A percentile compares a stretch with the other conserved stretches of the same genome.
phyloP scores from a whole-genome alignment of 495 filamentous ascomycete genomes.

The Usnea hakonensis region DNA sequence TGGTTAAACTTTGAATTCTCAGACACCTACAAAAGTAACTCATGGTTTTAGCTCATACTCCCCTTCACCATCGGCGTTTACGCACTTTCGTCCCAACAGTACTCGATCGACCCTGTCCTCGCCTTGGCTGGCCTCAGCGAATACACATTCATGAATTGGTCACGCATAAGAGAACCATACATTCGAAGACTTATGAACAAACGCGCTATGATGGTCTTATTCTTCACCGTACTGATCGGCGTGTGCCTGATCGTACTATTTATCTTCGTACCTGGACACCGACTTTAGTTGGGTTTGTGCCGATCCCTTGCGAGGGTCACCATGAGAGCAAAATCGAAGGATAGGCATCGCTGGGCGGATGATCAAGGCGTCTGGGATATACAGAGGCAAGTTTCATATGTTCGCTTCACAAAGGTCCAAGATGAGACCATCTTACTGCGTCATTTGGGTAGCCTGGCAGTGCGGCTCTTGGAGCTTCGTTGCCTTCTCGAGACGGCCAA shows the following conservation, averaged over 20 bases:
- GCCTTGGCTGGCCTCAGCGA: conserved; percentile 86
- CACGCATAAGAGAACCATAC: conserved; percentile 77
- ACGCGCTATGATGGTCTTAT: conserved; percentile 68
- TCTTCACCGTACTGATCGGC: conserved; percentile 64
- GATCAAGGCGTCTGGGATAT: conserved; percentile 10
- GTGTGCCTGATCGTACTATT: conserved; percentile 73
- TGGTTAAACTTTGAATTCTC: conserved; percentile 30
- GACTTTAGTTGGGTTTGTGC: conserved; percentile 46
- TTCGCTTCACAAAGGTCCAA: background rate
- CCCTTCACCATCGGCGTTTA: conserved; percentile 89
- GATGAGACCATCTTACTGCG: background rate
- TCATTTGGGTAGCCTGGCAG: background rate
- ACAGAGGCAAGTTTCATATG: background rate
- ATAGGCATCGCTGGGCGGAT: background rate
- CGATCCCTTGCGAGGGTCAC: background rate
- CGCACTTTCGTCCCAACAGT: conserved; percentile 81
- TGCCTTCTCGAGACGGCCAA: background rate
- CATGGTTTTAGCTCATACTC: conserved; percentile 64
- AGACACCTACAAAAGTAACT: conserved; percentile 1
- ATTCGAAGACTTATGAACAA: conserved; percentile 75
- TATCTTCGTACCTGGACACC: conserved; percentile 85
- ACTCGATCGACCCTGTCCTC: conserved; percentile 84
- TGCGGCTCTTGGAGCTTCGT: background rate
- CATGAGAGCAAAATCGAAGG: background rate
- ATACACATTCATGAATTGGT: conserved; percentile 89